Evolutionary conservation across 176 grass and related monocot species (phyloP).

Genomic region (Luzula sylvatica): DNA sequence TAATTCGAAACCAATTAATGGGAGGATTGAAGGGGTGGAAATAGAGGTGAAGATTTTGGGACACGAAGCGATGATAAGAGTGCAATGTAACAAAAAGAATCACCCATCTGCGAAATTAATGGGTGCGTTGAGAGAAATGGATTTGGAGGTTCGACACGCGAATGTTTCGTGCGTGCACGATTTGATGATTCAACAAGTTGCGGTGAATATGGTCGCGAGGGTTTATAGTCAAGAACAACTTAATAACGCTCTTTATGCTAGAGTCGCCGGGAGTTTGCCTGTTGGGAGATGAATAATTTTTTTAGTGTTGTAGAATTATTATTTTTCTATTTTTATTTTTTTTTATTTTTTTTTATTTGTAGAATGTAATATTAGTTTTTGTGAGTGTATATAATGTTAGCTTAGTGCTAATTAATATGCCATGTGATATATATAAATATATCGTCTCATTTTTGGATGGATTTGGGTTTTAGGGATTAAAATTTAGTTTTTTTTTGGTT

Average conservation of each 20-base stretch:
- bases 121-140: slow-evolving; percentile 58
- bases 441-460: background rate
- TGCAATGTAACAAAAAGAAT: slow-evolving; percentile 82
- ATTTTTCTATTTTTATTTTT: background rate
- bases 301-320: background rate
- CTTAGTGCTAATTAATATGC: slow-evolving; percentile 19
- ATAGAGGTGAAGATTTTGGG: slow-evolving; percentile 83
- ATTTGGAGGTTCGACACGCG: slow-evolving; percentile 79
- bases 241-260: slow-evolving; percentile 43
- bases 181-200: slow-evolving; percentile 90
- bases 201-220: slow-evolving; percentile 60
- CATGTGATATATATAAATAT: background rate
- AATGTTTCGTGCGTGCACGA: slow-evolving; percentile 82
- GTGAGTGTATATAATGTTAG: slow-evolving; percentile 20
- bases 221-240: slow-evolving; percentile 79
- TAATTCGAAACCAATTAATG: slow-evolving; percentile 7
- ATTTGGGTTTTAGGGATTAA: background rate
- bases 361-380: slow-evolving; percentile 18
- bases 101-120: slow-evolving; percentile 69
- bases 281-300: slow-evolving; percentile 5
- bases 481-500: background rate
- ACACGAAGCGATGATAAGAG: slow-evolving; percentile 67
- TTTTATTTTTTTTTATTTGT: background rate
- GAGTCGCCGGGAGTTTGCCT: slow-evolving; percentile 29
- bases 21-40: slow-evolving; percentile 54